A percentile compares a stretch with the other conserved stretches of the same genome.
phyloP scores from a whole-genome alignment of 768 basidiomycete genomes.

The Podaxis sp. region DNA sequence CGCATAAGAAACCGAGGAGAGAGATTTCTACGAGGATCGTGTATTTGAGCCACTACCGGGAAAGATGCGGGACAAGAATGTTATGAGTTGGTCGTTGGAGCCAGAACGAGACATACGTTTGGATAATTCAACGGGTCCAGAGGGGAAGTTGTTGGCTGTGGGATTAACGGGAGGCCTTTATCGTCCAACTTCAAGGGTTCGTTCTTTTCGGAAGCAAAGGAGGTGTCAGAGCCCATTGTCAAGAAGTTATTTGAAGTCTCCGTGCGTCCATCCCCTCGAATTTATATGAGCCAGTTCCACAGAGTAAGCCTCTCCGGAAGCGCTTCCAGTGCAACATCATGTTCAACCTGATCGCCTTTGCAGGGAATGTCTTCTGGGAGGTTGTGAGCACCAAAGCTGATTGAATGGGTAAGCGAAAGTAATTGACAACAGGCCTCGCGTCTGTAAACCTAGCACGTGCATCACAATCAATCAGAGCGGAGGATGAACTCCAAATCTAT shows the following conservation, averaged over 20 bases:
- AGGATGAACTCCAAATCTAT: too few species aligned
- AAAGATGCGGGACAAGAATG: background rate
- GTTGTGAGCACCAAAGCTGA: too few species aligned
- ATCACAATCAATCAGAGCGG: too few species aligned
- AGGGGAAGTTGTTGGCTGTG: constrained; percentile 40
- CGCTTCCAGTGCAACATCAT: too few species aligned
- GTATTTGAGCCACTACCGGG: constrained; percentile 2
- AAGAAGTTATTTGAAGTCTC: background rate
- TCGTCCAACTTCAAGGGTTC: constrained; percentile 29
- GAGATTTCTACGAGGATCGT: background rate
- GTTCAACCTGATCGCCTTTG: too few species aligned
- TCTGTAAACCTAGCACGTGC: too few species aligned
- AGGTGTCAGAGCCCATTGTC: background rate
- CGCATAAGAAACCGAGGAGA: background rate
- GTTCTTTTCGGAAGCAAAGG: constrained; percentile 1
- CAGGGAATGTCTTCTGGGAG: too few species aligned
- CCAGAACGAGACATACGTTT: background rate
- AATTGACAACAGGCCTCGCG: too few species aligned
- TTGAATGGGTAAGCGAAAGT: too few species aligned
- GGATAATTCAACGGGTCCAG: constrained; percentile 12
- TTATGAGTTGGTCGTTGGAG: background rate
- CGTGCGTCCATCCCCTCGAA: background rate
- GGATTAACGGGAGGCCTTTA: constrained; percentile 38
- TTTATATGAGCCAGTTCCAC: background rate
- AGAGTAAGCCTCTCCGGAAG: too few species aligned